These are phyloP conservation scores for Chalciporus piperatus DNA, from an alignment of 768 basidiomycete species.

Conservation along the genomic window DNA sequence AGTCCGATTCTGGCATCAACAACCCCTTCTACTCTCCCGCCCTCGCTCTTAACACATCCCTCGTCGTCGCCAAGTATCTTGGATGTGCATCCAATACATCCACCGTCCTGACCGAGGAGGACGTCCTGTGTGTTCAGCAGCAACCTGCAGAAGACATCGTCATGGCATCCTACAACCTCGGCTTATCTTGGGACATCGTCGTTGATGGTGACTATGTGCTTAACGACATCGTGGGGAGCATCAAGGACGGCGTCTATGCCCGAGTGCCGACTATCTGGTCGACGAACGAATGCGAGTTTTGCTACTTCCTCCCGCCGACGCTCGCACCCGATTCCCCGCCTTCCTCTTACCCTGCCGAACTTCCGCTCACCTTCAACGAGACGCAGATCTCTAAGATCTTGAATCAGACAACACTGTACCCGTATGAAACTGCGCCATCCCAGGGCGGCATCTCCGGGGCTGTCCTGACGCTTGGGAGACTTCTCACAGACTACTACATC, in stretches of 20 bases:
- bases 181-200: conserved; percentile 9
- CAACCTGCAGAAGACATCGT: conserved; percentile 7
- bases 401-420: conserved; percentile 14
- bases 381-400: conserved; percentile 8
- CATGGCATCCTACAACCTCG: conserved; percentile 5
- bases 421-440: conserved; percentile 10
- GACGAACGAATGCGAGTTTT: conserved; percentile 14
- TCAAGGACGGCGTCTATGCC: conserved; percentile 13
- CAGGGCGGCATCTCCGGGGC: conserved; percentile 12
- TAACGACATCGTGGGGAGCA: conserved; percentile 11
- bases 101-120: not conserved
- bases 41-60: conserved; percentile 10
- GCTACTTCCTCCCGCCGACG: conserved; percentile 18
- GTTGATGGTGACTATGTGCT: conserved; percentile 19
- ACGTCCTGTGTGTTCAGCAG: conserved; percentile 4
- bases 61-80: conserved; percentile 15
- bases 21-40: conserved; percentile 14
- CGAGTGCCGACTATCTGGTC: conserved; percentile 19
- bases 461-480: conserved; percentile 7
- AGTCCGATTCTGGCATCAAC: conserved; percentile 13
- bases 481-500: conserved; percentile 12
- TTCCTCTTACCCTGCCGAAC: conserved; percentile 1
- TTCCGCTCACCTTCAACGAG: conserved; percentile 5
- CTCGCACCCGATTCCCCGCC: conserved; percentile 13
- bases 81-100: conserved; percentile 16